Conservation (phyloP, 768 basidiomycete genomes). For the Neoboletus brunneissimus region DNA sequence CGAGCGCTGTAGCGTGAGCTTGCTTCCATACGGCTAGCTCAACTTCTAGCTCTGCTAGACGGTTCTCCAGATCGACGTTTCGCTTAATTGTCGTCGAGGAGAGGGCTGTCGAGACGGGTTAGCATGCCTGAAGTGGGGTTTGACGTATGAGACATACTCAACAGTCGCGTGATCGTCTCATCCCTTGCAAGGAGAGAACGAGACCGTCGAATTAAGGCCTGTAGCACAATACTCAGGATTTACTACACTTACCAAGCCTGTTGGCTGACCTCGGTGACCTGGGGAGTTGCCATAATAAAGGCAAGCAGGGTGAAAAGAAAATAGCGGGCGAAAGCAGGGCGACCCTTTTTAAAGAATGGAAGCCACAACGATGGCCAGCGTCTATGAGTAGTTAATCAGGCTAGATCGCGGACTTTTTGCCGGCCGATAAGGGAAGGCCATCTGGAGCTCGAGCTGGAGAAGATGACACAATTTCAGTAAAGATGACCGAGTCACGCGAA, state of each 20-base stretch:
- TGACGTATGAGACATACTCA: slow-evolving; percentile 42
- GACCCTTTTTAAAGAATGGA: slow-evolving; percentile 38
- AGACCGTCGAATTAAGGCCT: slow-evolving; percentile 18
- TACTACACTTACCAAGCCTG: slow-evolving; percentile 56
- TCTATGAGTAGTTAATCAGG: slow-evolving; percentile 50
- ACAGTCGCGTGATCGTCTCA: slow-evolving; percentile 58
- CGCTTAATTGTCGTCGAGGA: slow-evolving; percentile 62
- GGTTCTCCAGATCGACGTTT: slow-evolving; percentile 60
- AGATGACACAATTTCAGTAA: slow-evolving; percentile 24
- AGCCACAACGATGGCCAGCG: slow-evolving; percentile 26
- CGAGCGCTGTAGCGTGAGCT: slow-evolving; percentile 61
- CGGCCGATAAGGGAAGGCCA: slow-evolving; percentile 32
- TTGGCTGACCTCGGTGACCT: slow-evolving; percentile 56
- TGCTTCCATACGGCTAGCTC: slow-evolving; percentile 71
- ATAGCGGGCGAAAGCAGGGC: slow-evolving; percentile 19
- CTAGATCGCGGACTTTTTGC: slow-evolving; percentile 55
- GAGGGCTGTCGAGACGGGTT: slow-evolving; percentile 44
- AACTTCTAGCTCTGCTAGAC: slow-evolving; percentile 64
- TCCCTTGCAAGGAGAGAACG: slow-evolving; percentile 48
- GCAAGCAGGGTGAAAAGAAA: slow-evolving; percentile 35
- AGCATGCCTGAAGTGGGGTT: slow-evolving; percentile 6
- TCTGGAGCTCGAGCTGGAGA: slow-evolving; percentile 22
- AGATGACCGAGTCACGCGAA: slow-evolving; percentile 27
- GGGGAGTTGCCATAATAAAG: slow-evolving; percentile 53
- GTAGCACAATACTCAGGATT: slow-evolving; percentile 7